These are phyloP conservation scores for Citrus medica DNA, from an alignment of 345 rosid species.

Conservation along the genomic window DNA sequence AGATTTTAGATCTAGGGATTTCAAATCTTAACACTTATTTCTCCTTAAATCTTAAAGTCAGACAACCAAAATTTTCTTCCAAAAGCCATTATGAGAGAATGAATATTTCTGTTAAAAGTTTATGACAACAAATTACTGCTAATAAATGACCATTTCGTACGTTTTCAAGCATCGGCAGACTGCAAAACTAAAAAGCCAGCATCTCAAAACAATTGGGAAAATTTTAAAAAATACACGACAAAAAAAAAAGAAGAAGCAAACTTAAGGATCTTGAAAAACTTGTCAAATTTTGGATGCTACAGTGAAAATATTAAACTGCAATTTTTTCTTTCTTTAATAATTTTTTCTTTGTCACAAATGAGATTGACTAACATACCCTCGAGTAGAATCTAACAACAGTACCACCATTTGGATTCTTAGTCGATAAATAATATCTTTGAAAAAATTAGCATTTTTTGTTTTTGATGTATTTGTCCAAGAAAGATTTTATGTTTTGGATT, in stretches of 20 bases:
- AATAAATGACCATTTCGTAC: background rate
- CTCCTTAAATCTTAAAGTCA: background rate
- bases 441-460: background rate
- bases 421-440: background rate
- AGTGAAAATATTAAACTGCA: conserved; percentile 21
- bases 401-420: background rate
- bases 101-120: background rate
- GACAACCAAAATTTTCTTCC: background rate
- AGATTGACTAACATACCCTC: conserved; percentile 8
- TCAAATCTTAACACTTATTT: background rate
- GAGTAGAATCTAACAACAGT: background rate
- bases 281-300: background rate
- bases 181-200: background rate
- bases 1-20: background rate
- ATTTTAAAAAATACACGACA: too few relatives aligned
- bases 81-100: background rate
- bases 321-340: conserved; percentile 16
- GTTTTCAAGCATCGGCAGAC: background rate
- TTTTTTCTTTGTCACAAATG: background rate
- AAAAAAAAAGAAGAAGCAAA: too few relatives aligned
- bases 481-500: background rate
- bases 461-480: conserved; percentile 4
- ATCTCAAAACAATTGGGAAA: too few relatives aligned
- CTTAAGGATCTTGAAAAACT: background rate
- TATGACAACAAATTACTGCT: background rate